Percentiles rank a stretch among this genome's conserved stretches.
phyloP scores from a whole-genome alignment of 1,139 yeast species.

The Taiozyma onychis region DNA sequence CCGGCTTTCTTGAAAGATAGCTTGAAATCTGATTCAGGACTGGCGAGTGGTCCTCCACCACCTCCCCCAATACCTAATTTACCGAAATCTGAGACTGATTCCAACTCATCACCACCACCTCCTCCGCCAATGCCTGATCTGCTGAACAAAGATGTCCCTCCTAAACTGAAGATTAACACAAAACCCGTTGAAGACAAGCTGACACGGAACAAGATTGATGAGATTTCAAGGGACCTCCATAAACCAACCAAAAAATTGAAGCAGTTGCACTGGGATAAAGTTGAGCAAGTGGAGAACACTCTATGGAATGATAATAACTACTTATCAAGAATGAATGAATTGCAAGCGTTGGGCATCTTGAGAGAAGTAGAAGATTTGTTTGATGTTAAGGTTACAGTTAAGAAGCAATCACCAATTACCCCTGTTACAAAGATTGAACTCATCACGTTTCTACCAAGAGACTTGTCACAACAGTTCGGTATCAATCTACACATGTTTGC shows the following conservation, averaged over 20 bases:
- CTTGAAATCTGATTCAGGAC: constrained; percentile 18
- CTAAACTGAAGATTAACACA: constrained; percentile 1
- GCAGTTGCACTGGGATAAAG: constrained; percentile 94
- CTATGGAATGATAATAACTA: constrained; percentile 61
- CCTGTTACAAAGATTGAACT: constrained; percentile 35
- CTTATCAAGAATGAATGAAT: constrained; percentile 40
- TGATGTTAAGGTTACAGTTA: constrained; percentile 35
- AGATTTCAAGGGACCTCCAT: constrained; percentile 19
- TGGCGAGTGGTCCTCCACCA: constrained; percentile 26
- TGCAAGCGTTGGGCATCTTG: constrained; percentile 67
- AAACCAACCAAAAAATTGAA: constrained; percentile 67
- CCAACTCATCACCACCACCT: constrained; percentile 24
- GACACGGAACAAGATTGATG: constrained; percentile 9
- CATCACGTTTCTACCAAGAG: constrained; percentile 66
- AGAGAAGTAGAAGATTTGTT: constrained; percentile 76
- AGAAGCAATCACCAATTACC: constrained; percentile 24
- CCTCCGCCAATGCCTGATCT: constrained; percentile 29
- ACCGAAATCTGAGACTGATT: constrained; percentile 1
- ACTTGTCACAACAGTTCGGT: constrained; percentile 86
- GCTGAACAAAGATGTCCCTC: constrained; percentile 15
- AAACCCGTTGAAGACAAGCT: neutral
- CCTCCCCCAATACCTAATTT: constrained; percentile 25
- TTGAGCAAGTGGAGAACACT: constrained; percentile 63
- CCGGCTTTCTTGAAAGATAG: constrained; percentile 5
- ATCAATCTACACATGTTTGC: constrained; percentile 84